Conservation (phyloP, 2,329 filamentous ascomycete species). For the Trichoderma sp. region DNA sequence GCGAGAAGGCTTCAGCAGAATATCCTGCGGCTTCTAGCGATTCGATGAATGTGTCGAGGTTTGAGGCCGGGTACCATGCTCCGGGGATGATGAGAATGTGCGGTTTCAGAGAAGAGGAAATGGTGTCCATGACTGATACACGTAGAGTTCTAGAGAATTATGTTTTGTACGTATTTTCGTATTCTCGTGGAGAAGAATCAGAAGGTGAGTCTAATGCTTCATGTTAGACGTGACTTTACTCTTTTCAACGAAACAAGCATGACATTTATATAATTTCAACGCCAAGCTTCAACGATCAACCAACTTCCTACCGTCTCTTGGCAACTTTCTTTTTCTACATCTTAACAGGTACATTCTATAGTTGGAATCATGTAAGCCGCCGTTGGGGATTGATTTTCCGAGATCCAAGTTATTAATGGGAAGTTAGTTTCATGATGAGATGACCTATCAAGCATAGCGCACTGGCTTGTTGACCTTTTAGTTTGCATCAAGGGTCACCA, state of each 20-base stretch:
- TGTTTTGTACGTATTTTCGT: accelerated
- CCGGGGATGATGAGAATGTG: background rate
- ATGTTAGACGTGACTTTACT: background rate
- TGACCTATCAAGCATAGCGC: background rate
- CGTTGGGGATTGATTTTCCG: background rate
- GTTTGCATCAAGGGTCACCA: background rate
- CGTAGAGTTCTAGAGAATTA: background rate
- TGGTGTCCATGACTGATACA: background rate
- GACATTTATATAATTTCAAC: background rate
- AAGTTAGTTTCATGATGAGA: background rate
- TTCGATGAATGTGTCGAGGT: background rate
- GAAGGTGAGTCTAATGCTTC: background rate
- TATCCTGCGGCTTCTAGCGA: background rate
- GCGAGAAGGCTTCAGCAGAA: background rate
- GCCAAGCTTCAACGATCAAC: background rate
- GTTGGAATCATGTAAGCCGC: background rate
- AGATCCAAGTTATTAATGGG: background rate
- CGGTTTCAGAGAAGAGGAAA: background rate
- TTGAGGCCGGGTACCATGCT: background rate
- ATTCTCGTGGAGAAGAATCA: background rate
- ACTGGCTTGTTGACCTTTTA: background rate
- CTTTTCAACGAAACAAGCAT: background rate
- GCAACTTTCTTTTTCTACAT: background rate
- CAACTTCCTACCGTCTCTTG: background rate
- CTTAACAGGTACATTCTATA: background rate